Base-by-base conservation (phyloP, 2,329 filamentous ascomycete species). In the Aspergillus uvarum region DNA sequence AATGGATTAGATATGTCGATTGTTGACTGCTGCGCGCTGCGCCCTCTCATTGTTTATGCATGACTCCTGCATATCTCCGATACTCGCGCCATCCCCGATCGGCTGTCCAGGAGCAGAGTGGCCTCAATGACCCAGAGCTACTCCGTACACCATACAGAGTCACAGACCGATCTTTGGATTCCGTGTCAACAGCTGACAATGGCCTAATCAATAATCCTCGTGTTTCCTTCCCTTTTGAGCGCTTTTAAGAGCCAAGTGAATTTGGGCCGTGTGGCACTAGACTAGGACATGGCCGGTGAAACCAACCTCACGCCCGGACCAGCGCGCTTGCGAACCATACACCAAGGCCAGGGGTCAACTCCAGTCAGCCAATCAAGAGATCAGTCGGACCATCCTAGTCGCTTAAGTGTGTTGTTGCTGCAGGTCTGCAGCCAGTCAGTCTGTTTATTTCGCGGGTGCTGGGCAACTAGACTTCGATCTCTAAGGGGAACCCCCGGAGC, bases 241-340 rank as follows among this genome's bases (percentile, higher is more conserved):
- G 26, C 26, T 29, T 35, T 35, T 16, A 35, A 35, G 14, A 35
- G 32, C 32, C 5, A 35, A 3, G 32, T 29, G 26, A 29, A 29
- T 29, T 1, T 35, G 32, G 32, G 32, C 32, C 32, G 12, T 35
- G 12, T 35, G 51, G 35, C 50, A 58, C 60, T 55, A 60, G 59
- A 58, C 60, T 55, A 62, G 59, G 61, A 58, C 47, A 26, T 58
- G 47, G 29, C 59, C 59, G 59, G 53, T 51, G 47, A 16, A 55
- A 52, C 51, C 38, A 58, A 54, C 48, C 51, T 52, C 56, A 61
- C 51, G 51, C 56, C 51, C 56, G 58, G 47, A 29, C 26, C 56
- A 35, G 21, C 44, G 38, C 38, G 8, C 38, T 19, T 44, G 38
- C 14, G 8, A 19, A 44, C 16, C 16, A 19, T 7, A n/a, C 6